Evolutionary conservation across 2,329 filamentous ascomycete genomes (phyloP).

Genomic region (Colletotrichum agaves): DNA sequence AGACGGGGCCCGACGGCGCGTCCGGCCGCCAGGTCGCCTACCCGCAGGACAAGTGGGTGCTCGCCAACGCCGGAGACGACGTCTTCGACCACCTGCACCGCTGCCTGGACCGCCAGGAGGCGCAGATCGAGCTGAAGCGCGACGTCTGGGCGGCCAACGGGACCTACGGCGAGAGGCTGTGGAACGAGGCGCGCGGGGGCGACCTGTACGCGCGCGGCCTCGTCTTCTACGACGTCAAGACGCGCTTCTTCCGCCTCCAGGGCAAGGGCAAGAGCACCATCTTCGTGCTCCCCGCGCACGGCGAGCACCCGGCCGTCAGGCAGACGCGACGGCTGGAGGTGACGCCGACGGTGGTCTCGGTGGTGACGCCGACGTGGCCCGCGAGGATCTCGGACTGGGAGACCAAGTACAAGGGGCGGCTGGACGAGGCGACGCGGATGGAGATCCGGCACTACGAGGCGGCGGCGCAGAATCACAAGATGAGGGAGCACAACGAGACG

Average conservation of each 20-base stretch:
- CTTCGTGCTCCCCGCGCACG: slow-evolving; percentile 63
- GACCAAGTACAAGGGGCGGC: slow-evolving; percentile 38
- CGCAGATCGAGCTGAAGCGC: slow-evolving; percentile 49
- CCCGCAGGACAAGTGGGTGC: slow-evolving; percentile 66
- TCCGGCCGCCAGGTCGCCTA: slow-evolving; percentile 64
- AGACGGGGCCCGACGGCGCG: slow-evolving; percentile 62
- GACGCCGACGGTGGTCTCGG: slow-evolving; percentile 52
- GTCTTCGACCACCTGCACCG: slow-evolving; percentile 58
- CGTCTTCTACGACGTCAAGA: slow-evolving; percentile 59
- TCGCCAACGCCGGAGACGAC: slow-evolving; percentile 65
- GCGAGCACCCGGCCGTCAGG: slow-evolving; percentile 56
- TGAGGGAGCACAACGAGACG: slow-evolving; percentile 31
- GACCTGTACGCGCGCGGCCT: slow-evolving; percentile 55
- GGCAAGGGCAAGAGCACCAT: slow-evolving; percentile 57
- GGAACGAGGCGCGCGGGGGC: slow-evolving; percentile 43
- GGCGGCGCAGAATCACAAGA: slow-evolving; percentile 34
- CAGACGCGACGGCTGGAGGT: slow-evolving; percentile 57
- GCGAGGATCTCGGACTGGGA: slow-evolving; percentile 48
- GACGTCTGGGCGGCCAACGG: slow-evolving; percentile 50
- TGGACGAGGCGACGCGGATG: slow-evolving; percentile 39
- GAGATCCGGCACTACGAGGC: slow-evolving; percentile 31
- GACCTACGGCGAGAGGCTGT: slow-evolving; percentile 54
- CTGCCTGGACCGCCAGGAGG: slow-evolving; percentile 59
- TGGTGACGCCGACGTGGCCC: slow-evolving; percentile 42
- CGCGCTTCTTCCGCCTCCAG: slow-evolving; percentile 64